Conservation (phyloP, 1,139 yeast genomes). For the Debaryomyces subglobosus region DNA sequence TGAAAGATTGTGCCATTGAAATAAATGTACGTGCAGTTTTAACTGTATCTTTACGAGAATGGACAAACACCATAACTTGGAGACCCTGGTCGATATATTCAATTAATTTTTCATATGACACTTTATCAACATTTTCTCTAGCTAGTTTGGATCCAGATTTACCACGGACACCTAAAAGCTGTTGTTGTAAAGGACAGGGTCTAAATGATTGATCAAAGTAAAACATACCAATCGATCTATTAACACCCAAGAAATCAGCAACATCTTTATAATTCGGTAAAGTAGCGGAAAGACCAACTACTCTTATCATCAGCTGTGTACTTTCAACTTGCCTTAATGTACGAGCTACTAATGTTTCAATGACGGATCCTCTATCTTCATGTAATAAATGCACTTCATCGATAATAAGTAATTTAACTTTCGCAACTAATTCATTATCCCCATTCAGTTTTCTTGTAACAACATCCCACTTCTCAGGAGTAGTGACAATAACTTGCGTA, state of each 20-base stretch:
- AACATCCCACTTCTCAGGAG: conserved; percentile 99
- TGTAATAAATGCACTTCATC: conserved; percentile 97
- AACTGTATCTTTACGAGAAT: conserved; percentile 90
- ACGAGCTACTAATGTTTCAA: conserved; percentile 93
- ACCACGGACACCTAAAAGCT: conserved; percentile 84
- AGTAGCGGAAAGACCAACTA: conserved; percentile 96
- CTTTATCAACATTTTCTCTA: conserved; percentile 73
- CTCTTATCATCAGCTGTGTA: conserved; percentile 90
- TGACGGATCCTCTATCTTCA: conserved; percentile 97
- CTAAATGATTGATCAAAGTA: conserved; percentile 92
- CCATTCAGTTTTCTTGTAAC: conserved; percentile 89
- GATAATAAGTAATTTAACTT: conserved; percentile 81
- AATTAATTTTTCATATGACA: conserved; percentile 75
- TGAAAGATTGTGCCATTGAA: conserved; percentile 63
- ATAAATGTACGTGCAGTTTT: conserved; percentile 79
- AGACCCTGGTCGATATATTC: conserved; percentile 70
- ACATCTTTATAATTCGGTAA: conserved; percentile 93
- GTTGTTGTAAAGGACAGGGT: conserved; percentile 92
- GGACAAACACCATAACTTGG: conserved; percentile 97
- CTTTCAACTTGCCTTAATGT: conserved; percentile 94
- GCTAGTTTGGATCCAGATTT: conserved; percentile 72
- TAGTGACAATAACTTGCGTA: conserved; percentile 92
- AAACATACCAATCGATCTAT: conserved; percentile 86
- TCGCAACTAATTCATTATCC: conserved; percentile 82
- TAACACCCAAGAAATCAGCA: conserved; percentile 93